phyloP scores from a whole-genome alignment of 352 stramenopile genomes.

The Vaucheria bursata region DNA sequence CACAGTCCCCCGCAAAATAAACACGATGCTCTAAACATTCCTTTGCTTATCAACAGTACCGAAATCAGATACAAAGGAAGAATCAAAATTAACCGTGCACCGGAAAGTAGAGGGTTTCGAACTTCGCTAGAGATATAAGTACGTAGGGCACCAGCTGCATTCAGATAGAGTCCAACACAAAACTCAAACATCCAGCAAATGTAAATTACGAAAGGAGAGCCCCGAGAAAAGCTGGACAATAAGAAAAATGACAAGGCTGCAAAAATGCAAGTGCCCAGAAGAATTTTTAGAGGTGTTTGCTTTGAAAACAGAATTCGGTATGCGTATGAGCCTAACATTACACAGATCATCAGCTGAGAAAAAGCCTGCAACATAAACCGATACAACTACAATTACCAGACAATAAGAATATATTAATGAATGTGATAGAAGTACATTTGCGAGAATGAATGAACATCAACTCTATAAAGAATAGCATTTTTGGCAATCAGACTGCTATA shows the following conservation, averaged over 20 bases:
- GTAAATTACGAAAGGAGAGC: not conserved
- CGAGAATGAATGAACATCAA: too few species aligned
- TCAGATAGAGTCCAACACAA: constrained; percentile 39
- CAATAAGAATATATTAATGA: too few species aligned
- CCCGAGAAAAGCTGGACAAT: not conserved
- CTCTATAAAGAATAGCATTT: too few species aligned
- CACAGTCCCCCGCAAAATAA: too few species aligned
- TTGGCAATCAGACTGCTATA: not conserved
- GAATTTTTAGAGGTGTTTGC: constrained; percentile 15
- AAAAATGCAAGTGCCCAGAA: constrained; percentile 14
- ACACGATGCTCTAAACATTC: too few species aligned
- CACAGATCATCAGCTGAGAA: constrained; percentile 36
- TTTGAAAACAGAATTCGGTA: constrained; percentile 21
- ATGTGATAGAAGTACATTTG: too few species aligned
- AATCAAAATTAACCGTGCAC: too few species aligned
- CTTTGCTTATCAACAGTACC: too few species aligned
- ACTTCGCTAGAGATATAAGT: too few species aligned
- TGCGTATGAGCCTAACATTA: constrained; percentile 40
- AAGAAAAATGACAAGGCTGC: constrained; percentile 17
- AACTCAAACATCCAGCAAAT: constrained; percentile 28
- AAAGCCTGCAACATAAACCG: constrained; percentile 18
- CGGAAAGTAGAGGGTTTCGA: too few species aligned
- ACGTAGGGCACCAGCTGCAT: constrained; percentile 33
- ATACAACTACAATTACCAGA: too few species aligned
- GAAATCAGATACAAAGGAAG: too few species aligned